These are phyloP conservation scores for Endocalyx cinctus DNA, from an alignment of 2,329 filamentous ascomycete species.

Conservation along the genomic window DNA sequence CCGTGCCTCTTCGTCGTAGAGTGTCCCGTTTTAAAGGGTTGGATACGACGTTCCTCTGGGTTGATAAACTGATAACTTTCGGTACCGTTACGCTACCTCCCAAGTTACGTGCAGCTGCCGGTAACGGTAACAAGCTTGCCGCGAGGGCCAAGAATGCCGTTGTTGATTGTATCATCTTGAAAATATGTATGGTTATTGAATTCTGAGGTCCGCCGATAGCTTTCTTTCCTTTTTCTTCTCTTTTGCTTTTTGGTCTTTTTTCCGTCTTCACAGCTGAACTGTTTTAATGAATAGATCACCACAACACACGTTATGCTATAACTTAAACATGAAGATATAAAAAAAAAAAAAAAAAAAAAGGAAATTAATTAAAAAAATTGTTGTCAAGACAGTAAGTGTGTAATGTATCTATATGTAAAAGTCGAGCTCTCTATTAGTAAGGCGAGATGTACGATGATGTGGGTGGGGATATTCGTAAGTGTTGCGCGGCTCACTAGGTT, in stretches of 20 bases:
- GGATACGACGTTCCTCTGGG: constrained; percentile 33
- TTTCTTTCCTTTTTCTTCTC: too few relatives aligned
- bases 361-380: constrained; percentile 7
- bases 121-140: constrained; percentile 20
- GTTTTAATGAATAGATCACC: too few relatives aligned
- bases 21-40: constrained; percentile 42
- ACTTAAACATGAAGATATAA: constrained; percentile 13
- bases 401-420: too few relatives aligned
- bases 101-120: constrained; percentile 22
- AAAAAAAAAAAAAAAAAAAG: constrained; percentile 5
- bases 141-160: constrained; percentile 19
- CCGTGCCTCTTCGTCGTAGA: constrained; percentile 39
- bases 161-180: too few relatives aligned
- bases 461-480: too few relatives aligned
- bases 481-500: too few relatives aligned
- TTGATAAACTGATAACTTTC: constrained; percentile 42
- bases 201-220: too few relatives aligned
- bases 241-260: too few relatives aligned
- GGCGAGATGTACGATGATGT: too few relatives aligned
- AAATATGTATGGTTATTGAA: too few relatives aligned
- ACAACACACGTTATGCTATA: constrained; percentile 13
- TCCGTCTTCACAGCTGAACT: too few relatives aligned
- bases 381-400: constrained; percentile 13
- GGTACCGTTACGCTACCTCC: constrained; percentile 22
- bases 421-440: too few relatives aligned